Percentiles rank a stretch among this genome's conserved stretches.
These are phyloP conservation scores for Colletotrichum karsti DNA, from an alignment of 2,329 filamentous ascomycete species.

Conservation along the genomic window DNA sequence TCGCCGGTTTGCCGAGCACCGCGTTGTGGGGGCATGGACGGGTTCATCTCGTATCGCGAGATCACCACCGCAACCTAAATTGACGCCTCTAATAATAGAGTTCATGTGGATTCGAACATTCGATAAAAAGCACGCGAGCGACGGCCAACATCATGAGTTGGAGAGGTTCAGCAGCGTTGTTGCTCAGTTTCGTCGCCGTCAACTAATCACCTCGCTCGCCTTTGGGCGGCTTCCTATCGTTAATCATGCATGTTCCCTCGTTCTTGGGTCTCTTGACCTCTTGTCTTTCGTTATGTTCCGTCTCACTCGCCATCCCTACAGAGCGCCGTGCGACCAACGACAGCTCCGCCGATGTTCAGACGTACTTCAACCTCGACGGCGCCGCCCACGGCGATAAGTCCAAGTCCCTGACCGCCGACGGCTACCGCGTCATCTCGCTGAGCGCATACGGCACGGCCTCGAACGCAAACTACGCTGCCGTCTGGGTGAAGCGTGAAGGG, in stretches of 20 bases:
- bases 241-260: conserved; percentile 3
- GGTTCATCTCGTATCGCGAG: conserved; percentile 20
- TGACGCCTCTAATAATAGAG: conserved; percentile 14
- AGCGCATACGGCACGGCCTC: conserved; percentile 25
- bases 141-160: neutral
- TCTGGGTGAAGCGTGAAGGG: conserved; percentile 19
- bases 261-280: conserved; percentile 13
- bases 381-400: conserved; percentile 1
- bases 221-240: conserved; percentile 4
- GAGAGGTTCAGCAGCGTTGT: neutral
- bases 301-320: neutral
- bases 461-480: conserved; percentile 16
- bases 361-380: conserved; percentile 14
- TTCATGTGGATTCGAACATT: neutral
- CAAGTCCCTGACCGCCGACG: conserved; percentile 6
- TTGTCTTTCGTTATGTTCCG: conserved; percentile 7
- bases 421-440: conserved; percentile 29
- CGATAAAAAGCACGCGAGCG: neutral
- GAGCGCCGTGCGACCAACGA: neutral
- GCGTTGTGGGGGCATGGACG: conserved; percentile 15
- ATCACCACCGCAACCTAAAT: neutral
- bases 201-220: neutral
- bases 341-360: neutral
- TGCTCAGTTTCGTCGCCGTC: neutral
- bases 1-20: conserved; percentile 4